A percentile compares a stretch with the other conserved stretches of the same genome.
These are phyloP conservation scores for Plasmodium adleri DNA, from an alignment of 169 alveolate genomes.

Conservation along the genomic window DNA sequence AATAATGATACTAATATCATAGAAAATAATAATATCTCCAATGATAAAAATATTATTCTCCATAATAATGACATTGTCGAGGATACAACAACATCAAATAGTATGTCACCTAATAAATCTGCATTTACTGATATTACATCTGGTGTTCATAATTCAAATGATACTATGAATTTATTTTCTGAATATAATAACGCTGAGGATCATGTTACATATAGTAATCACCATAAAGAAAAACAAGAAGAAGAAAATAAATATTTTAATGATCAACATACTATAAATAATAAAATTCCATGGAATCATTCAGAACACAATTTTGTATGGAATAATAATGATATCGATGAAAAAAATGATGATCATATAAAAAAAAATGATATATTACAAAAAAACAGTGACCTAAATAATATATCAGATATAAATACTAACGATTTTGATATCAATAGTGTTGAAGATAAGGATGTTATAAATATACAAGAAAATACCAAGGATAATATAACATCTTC, in stretches of 20 bases:
- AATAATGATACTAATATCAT: not conserved
- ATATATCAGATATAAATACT: no score
- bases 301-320: conserved; percentile 8
- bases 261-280: conserved; percentile 1
- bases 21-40: not conserved
- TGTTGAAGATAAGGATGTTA: conserved; percentile 4
- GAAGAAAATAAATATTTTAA: conserved; percentile 11
- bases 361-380: not conserved
- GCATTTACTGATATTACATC: not conserved
- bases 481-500: conserved; percentile 1
- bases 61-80: not conserved
- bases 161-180: conserved; percentile 19
- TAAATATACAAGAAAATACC: conserved; percentile 1
- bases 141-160: not conserved
- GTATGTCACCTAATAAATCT: not conserved
- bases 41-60: not conserved
- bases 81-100: not conserved
- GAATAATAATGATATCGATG: conserved; percentile 7
- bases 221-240: not conserved
- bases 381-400: not conserved
- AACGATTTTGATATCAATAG: conserved; percentile 16
- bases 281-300: conserved; percentile 2
- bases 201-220: conserved; percentile 34
- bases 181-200: conserved; percentile 72
- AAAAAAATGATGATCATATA: not conserved